Evolutionary conservation across 148 eudicot genomes (phyloP), one percentile per base, ranked within the genome.

Genomic region (Diospyros kaki): DNA sequence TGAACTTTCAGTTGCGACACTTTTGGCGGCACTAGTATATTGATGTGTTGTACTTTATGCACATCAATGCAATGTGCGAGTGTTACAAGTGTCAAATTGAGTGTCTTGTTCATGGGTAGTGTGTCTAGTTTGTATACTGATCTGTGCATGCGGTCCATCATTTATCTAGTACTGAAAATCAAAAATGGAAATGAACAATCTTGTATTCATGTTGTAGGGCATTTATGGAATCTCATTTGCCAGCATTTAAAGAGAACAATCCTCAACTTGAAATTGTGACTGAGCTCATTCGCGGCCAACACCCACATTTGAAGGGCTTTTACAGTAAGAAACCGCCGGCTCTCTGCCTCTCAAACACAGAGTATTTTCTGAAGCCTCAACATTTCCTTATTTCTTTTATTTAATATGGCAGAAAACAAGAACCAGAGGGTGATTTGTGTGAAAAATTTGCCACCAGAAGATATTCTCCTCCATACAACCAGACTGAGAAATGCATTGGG

Each of bases 231-330:
- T 63, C 87, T 48, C 70, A 86, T 38, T 83, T 91, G 80, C 97
- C 98, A 38, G 73, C 84, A 9, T 78, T 94, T 45, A 90, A 79
- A 74, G 93, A 91, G 83, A 88, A 73, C 64, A 94, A 89, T 79
- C 97, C 98, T 68, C 98, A 88, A 76, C 83, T 91, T 40, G 91
- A 91, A 82, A 91, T 91, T 67, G 86, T 90, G 52, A 80, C 87
- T 42, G 91, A 89, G 81, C 93, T 89, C 79, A 86, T 83, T 48
- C 97, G 98, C 82, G 98, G 98, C 73, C 90, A 91, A 60, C 98
- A 94, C 86, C 98, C 98, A 52, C 76, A 83, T 81, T 76, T 91
- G 72, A 87, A 91, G 77, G 98, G 87, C 75, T 84, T 86, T 71
- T 91, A 90, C 79, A 84, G 95, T 91, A 83, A 87, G 91, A 73